A percentile compares a stretch with the other conserved stretches of the same genome.
Evolutionary conservation across 345 rosid species (phyloP).

Genomic region (Salix dunnii): DNA sequence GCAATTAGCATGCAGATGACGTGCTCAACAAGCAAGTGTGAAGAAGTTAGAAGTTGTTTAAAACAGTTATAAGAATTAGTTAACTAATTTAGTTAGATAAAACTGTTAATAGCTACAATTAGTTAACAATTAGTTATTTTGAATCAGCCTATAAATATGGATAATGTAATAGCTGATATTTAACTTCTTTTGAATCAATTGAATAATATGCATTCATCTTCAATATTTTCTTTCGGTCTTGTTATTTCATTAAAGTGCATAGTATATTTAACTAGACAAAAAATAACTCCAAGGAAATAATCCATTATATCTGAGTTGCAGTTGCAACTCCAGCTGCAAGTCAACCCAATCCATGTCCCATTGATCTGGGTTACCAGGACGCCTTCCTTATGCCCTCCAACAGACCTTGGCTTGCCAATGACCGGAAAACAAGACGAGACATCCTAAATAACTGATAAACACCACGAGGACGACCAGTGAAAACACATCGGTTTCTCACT

Average conservation of each 20-base stretch:
- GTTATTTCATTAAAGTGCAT: not conserved
- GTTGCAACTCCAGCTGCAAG: not conserved
- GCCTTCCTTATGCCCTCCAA: constrained; percentile 39
- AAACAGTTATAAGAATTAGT: too few relatives aligned
- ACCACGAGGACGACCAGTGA: constrained; percentile 52
- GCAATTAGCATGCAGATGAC: too few relatives aligned
- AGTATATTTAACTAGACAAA: not conserved
- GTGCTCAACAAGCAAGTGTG: too few relatives aligned
- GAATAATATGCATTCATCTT: too few relatives aligned
- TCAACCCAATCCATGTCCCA: not conserved
- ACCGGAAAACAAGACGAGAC: constrained; percentile 45
- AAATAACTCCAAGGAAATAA: not conserved
- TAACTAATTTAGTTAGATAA: too few relatives aligned
- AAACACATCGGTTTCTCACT: constrained; percentile 52
- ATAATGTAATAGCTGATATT: too few relatives aligned
- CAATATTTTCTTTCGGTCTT: too few relatives aligned
- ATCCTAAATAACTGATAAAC: constrained; percentile 43
- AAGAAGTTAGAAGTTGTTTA: too few relatives aligned
- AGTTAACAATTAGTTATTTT: too few relatives aligned
- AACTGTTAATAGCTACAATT: too few relatives aligned
- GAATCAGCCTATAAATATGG: too few relatives aligned
- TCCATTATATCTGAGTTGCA: not conserved
- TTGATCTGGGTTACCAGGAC: constrained; percentile 28
- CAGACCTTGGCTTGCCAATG: constrained; percentile 31
- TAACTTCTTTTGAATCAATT: too few relatives aligned